These are phyloP conservation scores for Bonia amplexicaulis DNA, from an alignment of 176 grass and related monocot species.

Conservation along the genomic window DNA sequence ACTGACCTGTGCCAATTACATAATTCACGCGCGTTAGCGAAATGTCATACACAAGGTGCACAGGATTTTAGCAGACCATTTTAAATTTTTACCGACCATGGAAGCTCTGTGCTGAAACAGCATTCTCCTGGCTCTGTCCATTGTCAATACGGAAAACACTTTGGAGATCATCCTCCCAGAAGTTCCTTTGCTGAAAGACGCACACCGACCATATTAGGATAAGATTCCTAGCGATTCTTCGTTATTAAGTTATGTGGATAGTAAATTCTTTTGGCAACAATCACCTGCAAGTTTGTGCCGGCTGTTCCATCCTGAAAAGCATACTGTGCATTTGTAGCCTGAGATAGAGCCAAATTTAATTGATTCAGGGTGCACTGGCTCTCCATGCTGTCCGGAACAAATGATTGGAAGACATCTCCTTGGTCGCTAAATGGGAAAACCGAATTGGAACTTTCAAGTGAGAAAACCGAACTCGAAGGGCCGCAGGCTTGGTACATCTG, in stretches of 20 bases:
- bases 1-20: conserved; percentile 8
- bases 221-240: not conserved
- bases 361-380: conserved; percentile 43
- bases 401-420: conserved; percentile 38
- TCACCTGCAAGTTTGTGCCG: conserved; percentile 63
- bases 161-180: conserved; percentile 86
- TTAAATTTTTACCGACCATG: conserved; percentile 25
- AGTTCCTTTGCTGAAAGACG: conserved; percentile 60
- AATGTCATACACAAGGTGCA: not conserved
- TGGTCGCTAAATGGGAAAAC: conserved; percentile 47
- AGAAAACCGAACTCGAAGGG: conserved; percentile 61
- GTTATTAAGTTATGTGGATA: not conserved
- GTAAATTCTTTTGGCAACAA: not conserved
- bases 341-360: conserved; percentile 47
- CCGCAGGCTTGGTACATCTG: conserved; percentile 69
- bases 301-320: conserved; percentile 48
- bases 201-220: not conserved
- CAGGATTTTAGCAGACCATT: not conserved
- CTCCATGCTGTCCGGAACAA: conserved; percentile 27
- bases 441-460: conserved; percentile 54
- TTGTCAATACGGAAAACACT: conserved; percentile 61
- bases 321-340: conserved; percentile 21
- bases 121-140: conserved; percentile 39
- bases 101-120: conserved; percentile 51
- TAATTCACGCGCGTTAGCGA: not conserved